Base-by-base conservation (phyloP, 345 rosid species). In the Rhizophora mangle region DNA sequence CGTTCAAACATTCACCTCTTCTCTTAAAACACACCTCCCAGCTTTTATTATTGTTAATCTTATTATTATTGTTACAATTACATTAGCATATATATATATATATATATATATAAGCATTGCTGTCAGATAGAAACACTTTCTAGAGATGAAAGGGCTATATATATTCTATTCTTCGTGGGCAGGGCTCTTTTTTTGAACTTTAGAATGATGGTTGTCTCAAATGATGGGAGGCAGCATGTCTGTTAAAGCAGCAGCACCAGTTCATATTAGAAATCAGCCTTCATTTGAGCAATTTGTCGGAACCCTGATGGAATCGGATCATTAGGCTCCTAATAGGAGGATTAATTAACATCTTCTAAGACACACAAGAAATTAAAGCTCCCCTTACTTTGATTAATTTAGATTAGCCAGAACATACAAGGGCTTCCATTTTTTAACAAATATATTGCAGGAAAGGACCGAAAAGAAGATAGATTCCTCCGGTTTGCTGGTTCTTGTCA, bases 191-290 rank as follows among this genome's bases (percentile, higher is more conserved):
- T 69, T 69, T 75, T 56, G 72, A 80, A 82, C 30, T 78, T 54
- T 58, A 77, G 80, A 82, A 85, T 83, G 83, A 86, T 83, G 85
- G 73, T 72, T 82, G 86, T 86, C 83, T 83, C 81, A 34, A 69
- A 66, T 31, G 76, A 67, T 67, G 82, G 83, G 85, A 82, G 79
- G 68, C 89, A 83, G 2, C 77, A 61, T 88, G 88, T 85, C 86
- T 73, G 68, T 74, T 85, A 85, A 86, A 88, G 89, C 74, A 88
- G 89, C 74, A 78, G 63, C 29, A 16, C 8, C 19, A 1, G 59
- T 22, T 8, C 27, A 55, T 55, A 55, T 21, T 29, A 21, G 29
- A 55, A 8, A 21, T 55, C 59, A 26, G 27, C 47, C 47, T 43
- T 37, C 27, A 21, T 75, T 65, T 73, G 58, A 51, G 16, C 13